Evolutionary conservation across 139 green algal genomes (phyloP).

Genomic region (Dunaliella sp.): DNA sequence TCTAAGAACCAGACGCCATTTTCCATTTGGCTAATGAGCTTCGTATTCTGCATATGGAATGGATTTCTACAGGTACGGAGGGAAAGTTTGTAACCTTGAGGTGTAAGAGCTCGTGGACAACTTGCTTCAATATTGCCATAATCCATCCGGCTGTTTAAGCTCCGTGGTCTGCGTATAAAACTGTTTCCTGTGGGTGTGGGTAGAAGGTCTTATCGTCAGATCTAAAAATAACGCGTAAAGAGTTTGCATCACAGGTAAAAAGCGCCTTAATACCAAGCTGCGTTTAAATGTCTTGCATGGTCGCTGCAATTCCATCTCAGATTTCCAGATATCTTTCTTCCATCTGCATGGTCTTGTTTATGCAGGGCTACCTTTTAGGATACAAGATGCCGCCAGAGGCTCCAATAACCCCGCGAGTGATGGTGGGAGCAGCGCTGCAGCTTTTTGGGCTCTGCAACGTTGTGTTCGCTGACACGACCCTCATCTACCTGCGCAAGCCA

Average conservation of each 20-base stretch:
- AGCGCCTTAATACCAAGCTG: background rate
- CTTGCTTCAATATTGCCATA: no score
- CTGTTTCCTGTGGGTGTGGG: no score
- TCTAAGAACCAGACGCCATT: slow-evolving; percentile 59
- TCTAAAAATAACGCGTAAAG: no score
- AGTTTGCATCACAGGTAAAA: no score
- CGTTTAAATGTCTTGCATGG: background rate
- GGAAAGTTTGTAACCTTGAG: no score
- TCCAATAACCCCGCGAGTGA: background rate
- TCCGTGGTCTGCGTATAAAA: no score
- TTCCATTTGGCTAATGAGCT: slow-evolving; percentile 54
- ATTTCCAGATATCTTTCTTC: background rate
- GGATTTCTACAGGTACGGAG: slow-evolving; percentile 76
- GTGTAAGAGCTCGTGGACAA: no score
- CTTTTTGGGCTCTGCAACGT: slow-evolving; percentile 56
- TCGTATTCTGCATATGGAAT: slow-evolving; percentile 71
- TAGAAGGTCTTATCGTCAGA: no score
- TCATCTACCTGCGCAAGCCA: slow-evolving; percentile 58
- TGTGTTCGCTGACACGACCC: slow-evolving; percentile 53
- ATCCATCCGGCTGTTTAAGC: no score
- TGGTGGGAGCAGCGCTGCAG: slow-evolving; percentile 29
- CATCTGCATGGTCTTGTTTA: background rate
- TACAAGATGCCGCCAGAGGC: slow-evolving; percentile 14
- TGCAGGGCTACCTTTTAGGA: slow-evolving; percentile 39
- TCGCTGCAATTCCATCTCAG: background rate